Base-by-base conservation (phyloP, 768 basidiomycete genomes). In the Hericium alpestre region DNA sequence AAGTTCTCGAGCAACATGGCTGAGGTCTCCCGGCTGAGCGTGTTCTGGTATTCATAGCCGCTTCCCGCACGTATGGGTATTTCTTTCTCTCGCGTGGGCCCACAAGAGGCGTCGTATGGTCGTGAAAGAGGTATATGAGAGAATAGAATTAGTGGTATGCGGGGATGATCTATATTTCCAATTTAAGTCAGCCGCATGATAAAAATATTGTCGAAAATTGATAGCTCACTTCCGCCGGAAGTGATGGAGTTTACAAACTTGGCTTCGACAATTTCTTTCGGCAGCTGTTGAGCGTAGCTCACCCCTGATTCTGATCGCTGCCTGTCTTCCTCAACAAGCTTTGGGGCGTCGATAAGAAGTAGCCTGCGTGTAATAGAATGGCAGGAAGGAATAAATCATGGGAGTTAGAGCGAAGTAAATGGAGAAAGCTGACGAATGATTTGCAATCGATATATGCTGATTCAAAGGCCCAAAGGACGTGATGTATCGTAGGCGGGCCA, bases 61-160 rank as follows among this genome's bases (percentile, higher is more conserved):
- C 76, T 74, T 1, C 88, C 92, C 56, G 83, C 81, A 12, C 78
- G 78, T 65, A 96, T 87, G 13, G 76, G n/a, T n/a, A n/a, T 77
- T 1, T 87, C 85, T 39, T 73, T 76, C 69, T 96, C 93, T 49
- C 93, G 80, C 20, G 82, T 67, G 0, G 85, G 83, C 11, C 94
- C 93, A 67, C 94, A 97, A 18, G 72, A 64, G 2, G 83, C 76
- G 6, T 76, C 77, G 41, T 82, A 80, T 3, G 84, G 80, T 43
- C 94, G 78, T 46, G 80, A 80, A 9, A 97, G 79, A n/a, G 94
- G 94, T 51, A 97, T 91, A 66, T 97, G 94, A 2, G 81, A 86
- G 57, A 96, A 80, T 27, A 58, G 53, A 25, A 57, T 54, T 4
- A 64, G 39, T 11, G 57, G 56, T 16, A 18, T 39, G 27, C 58